phyloP scores from a whole-genome alignment of 164 flowering plant species.

The Stephania cephalantha region DNA sequence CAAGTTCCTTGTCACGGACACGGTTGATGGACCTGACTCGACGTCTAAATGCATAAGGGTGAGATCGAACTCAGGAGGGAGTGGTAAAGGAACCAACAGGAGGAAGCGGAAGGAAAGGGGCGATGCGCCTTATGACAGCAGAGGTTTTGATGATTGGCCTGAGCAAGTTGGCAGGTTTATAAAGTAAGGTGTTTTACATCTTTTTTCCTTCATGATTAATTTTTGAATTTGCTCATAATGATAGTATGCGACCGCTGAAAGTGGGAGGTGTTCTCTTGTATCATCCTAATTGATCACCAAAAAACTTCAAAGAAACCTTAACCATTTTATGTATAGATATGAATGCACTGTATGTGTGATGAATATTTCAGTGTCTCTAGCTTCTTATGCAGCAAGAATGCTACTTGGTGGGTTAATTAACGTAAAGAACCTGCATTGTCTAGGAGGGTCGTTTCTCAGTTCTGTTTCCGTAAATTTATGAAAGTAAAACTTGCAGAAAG shows the following conservation, averaged over 20 bases:
- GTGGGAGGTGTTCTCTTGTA: background rate
- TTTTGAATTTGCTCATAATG: background rate
- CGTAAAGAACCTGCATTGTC: background rate
- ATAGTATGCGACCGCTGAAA: too few species aligned
- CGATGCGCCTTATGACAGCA: conserved; percentile 69
- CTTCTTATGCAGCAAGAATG: too few species aligned
- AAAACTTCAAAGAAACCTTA: background rate
- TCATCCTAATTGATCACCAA: background rate
- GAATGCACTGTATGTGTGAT: too few species aligned
- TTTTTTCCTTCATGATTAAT: background rate
- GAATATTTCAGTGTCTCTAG: too few species aligned
- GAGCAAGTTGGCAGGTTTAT: conserved; percentile 74
- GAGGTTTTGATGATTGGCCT: conserved; percentile 89
- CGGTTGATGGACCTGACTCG: conserved; percentile 75
- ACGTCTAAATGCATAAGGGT: conserved; percentile 83
- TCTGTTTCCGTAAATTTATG: background rate
- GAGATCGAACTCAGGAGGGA: conserved; percentile 45
- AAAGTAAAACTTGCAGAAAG: background rate
- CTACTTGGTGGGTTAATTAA: too few species aligned
- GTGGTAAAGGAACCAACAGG: conserved; percentile 35
- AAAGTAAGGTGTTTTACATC: conserved; percentile 35
- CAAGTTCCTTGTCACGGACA: conserved; percentile 87
- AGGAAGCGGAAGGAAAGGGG: conserved; percentile 77
- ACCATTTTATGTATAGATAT: background rate
- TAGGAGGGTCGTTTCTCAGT: background rate